Percentiles rank a stretch among this genome's conserved stretches.
phyloP scores from a whole-genome alignment of 345 rosid species.

The Populus deltoides region DNA sequence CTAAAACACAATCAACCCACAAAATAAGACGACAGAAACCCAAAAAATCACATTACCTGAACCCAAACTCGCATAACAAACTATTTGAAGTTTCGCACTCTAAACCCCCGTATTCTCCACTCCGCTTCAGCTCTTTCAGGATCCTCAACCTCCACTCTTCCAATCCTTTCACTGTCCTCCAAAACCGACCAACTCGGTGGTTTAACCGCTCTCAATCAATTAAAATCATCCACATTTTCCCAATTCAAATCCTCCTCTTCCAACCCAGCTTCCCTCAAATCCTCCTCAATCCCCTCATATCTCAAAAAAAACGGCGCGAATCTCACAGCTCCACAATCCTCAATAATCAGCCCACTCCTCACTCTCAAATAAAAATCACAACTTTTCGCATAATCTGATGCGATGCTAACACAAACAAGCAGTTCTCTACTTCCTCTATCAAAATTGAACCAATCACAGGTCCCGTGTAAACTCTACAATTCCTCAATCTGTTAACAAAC shows the following conservation, averaged over 20 bases:
- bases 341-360: conserved; percentile 85
- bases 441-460: conserved; percentile 76
- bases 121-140: background rate
- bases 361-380: conserved; percentile 77
- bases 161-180: conserved; percentile 55
- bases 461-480: conserved; percentile 56
- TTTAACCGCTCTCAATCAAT: conserved; percentile 79
- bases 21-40: background rate
- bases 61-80: background rate
- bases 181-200: conserved; percentile 80
- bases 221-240: conserved; percentile 83
- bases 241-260: conserved; percentile 63
- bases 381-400: conserved; percentile 68
- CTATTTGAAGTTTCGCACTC: background rate
- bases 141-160: conserved; percentile 27
- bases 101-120: background rate
- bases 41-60: background rate
- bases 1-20: background rate
- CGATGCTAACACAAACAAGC: conserved; percentile 64
- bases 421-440: conserved; percentile 69
- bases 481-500: conserved; percentile 55
- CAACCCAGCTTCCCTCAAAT: conserved; percentile 56
- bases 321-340: conserved; percentile 60
- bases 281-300: conserved; percentile 66
- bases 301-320: conserved; percentile 76